A percentile compares a stretch with the other conserved stretches of the same genome.
Evolutionary conservation across 2,329 filamentous ascomycete species (phyloP).

Genomic region (Cryphonectria nitschkei): DNA sequence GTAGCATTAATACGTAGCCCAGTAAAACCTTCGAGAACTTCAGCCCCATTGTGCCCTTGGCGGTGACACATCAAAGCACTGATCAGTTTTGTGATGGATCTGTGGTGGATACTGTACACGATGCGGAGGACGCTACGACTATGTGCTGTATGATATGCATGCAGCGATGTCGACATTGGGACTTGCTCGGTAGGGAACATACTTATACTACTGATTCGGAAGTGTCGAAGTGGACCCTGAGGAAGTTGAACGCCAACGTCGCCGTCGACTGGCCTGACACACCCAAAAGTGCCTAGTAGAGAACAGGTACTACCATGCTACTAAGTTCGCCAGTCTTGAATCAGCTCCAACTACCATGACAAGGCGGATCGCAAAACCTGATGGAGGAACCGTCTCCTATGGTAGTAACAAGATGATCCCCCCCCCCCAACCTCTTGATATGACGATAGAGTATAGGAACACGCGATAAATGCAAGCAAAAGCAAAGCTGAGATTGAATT

Average conservation of each 20-base stretch:
- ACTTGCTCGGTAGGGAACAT: background rate
- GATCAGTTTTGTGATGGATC: slow-evolving; percentile 21
- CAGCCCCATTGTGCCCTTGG: background rate
- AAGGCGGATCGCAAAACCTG: background rate
- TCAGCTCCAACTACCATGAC: background rate
- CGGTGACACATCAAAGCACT: background rate
- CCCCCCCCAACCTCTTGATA: too few relatives aligned
- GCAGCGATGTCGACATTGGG: slow-evolving; percentile 3
- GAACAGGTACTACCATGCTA: background rate
- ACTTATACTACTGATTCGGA: background rate
- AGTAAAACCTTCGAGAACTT: background rate
- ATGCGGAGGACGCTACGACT: slow-evolving; percentile 6
- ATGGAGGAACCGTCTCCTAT: background rate
- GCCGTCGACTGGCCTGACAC: background rate
- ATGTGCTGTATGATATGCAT: slow-evolving; percentile 22
- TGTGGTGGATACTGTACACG: slow-evolving; percentile 20
- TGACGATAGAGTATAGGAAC: background rate
- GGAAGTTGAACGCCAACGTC: background rate
- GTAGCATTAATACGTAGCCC: too few relatives aligned
- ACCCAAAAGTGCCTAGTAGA: background rate
- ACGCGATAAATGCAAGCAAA: background rate
- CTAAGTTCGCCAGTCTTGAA: background rate
- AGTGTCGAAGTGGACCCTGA: background rate
- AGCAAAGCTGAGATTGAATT: slow-evolving; percentile 5
- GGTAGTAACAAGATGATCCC: too few relatives aligned